Percentiles rank a stretch among this genome's conserved stretches.
phyloP scores from a whole-genome alignment of 2,329 filamentous ascomycete genomes.

The Xylariaceae sp. region DNA sequence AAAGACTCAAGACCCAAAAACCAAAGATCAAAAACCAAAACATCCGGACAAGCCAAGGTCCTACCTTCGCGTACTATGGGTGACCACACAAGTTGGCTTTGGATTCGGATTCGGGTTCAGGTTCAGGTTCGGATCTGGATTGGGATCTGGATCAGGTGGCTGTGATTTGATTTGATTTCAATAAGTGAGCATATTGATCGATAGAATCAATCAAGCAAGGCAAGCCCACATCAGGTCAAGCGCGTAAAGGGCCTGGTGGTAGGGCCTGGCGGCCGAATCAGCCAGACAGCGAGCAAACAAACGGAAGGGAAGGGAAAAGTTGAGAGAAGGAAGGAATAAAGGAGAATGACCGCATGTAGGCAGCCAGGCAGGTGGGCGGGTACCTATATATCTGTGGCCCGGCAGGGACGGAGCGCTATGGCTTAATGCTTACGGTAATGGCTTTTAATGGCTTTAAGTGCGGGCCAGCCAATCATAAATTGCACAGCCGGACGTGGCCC shows the following conservation, averaged over 20 bases:
- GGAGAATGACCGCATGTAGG: not conserved
- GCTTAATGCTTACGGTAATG: too few species aligned
- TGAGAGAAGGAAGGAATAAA: not conserved
- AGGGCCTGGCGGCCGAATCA: not conserved
- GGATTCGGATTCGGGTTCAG: too few species aligned
- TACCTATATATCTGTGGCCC: not conserved
- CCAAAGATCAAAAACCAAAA: not conserved
- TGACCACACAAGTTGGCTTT: not conserved
- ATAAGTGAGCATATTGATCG: not conserved
- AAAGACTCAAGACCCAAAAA: not conserved
- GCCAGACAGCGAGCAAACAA: not conserved
- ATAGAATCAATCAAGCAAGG: not conserved
- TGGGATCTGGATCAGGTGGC: not conserved
- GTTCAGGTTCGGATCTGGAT: too few species aligned
- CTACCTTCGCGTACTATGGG: not conserved
- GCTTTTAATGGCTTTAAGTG: not conserved
- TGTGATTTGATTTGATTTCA: not conserved
- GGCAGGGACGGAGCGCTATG: not conserved
- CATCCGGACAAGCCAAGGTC: not conserved
- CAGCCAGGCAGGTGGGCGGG: not conserved
- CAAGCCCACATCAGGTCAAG: not conserved
- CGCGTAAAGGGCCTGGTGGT: not conserved
- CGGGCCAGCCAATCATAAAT: constrained; percentile 17
- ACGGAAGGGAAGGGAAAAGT: not conserved
- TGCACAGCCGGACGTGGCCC: not conserved